Evolutionary conservation across 306 rosid genomes (phyloP), one percentile per base, ranked within the genome.

Genomic region (Elaeagnus macrophylla): DNA sequence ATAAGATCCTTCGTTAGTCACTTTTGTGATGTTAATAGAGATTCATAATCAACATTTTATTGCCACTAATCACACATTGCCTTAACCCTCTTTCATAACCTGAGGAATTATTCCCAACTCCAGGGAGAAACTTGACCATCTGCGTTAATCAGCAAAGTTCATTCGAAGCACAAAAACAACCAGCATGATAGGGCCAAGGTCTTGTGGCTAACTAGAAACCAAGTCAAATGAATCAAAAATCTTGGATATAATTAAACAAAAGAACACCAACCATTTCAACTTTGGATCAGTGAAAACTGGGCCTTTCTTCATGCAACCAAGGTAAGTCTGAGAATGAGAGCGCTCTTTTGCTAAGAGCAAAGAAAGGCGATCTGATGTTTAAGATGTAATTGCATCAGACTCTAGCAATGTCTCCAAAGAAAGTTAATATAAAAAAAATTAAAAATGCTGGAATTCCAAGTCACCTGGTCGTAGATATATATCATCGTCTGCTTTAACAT

Each of bases 281-380:
- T 88, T 93, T 6, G 99, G 88, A 56, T 85, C 95, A 6, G 95
- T 93, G 71, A 93, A 93, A 42, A 93, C 99, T 10, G 96, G 95
- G 40, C 96, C 99, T 57, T 93, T 93, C 51, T 93, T 93, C 99
- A 93, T 84, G 86, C 99, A 93, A 32, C 99, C 96, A 52, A 93
- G 71, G 75, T 93, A 93, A 18, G 96, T 93, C 81, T 88, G 96
- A 20, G 90, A 49, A 64, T 93, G 95, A 48, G 94, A 58, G 14
- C 95, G 77, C 59, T 87, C 95, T 63, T 82, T 84, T 25, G 81
- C 96, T 59, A 93, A 56, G 47, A 88, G 83, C 51, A 83, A 71
- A 4, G 96, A 88, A 67, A 93, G 96, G 39, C 94, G 96, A 63
- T 93, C 96, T 93, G 85, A 75, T 38, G 69, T 58, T 67, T 57